A percentile compares a stretch with the other conserved stretches of the same genome.
Conservation (phyloP, 1,139 yeast genomes). For the Pichia sp. region DNA sequence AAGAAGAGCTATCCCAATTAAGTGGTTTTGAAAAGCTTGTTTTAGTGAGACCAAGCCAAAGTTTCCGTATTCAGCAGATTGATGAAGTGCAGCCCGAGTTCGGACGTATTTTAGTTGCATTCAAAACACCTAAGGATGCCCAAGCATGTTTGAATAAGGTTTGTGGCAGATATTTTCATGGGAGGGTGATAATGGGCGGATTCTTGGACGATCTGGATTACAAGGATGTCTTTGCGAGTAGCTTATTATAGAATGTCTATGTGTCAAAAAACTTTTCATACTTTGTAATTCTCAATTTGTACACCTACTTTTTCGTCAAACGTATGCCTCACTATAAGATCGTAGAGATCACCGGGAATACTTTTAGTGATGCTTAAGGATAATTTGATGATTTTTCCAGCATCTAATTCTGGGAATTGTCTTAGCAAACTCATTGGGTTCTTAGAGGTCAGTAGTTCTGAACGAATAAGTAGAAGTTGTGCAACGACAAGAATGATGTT, state of each 20-base stretch:
- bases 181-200: slow-evolving; percentile 64
- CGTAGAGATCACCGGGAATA: slow-evolving; percentile 65
- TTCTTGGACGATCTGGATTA: slow-evolving; percentile 55
- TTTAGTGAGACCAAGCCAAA: slow-evolving; percentile 64
- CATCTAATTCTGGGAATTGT: slow-evolving; percentile 67
- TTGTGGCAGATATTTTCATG: slow-evolving; percentile 67
- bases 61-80: slow-evolving; percentile 35
- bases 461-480: slow-evolving; percentile 67
- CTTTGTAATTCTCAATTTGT: slow-evolving; percentile 27
- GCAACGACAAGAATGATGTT: slow-evolving; percentile 83
- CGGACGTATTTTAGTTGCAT: slow-evolving; percentile 71
- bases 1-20: slow-evolving; percentile 45
- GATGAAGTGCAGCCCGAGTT: slow-evolving; percentile 53
- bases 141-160: slow-evolving; percentile 55
- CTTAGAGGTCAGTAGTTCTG: slow-evolving; percentile 49
- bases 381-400: slow-evolving; percentile 70
- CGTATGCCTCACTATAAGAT: slow-evolving; percentile 66
- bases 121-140: slow-evolving; percentile 50
- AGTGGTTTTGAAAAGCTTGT: slow-evolving; percentile 54
- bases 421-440: slow-evolving; percentile 76
- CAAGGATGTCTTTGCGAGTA: neutral
- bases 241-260: neutral
- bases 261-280: neutral
- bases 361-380: slow-evolving; percentile 75
- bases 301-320: slow-evolving; percentile 49